A percentile compares a stretch with the other conserved stretches of the same genome.
These are phyloP conservation scores for Aurinia saxatilis DNA, from an alignment of 345 rosid genomes.

Conservation along the genomic window DNA sequence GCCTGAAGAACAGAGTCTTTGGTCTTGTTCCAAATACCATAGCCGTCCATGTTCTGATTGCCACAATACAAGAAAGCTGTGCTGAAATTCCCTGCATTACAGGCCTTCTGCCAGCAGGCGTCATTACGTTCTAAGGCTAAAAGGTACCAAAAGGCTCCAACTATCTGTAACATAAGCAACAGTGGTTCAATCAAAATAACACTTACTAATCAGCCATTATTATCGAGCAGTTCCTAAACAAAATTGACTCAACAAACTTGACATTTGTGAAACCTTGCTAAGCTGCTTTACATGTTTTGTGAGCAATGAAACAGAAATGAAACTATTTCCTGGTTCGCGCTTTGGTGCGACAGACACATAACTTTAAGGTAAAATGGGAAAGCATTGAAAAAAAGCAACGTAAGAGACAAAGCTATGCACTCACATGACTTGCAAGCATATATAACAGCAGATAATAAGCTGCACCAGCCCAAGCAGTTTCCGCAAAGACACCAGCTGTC, in stretches of 20 bases:
- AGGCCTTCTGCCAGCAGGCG: constrained; percentile 64
- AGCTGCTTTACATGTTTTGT: not conserved
- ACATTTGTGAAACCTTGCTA: not conserved
- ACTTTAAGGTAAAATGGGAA: not conserved
- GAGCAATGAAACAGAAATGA: not conserved
- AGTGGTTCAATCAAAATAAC: not conserved
- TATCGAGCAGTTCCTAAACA: not conserved
- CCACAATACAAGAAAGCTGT: constrained; percentile 66
- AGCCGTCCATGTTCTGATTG: constrained; percentile 41
- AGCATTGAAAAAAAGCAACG: not conserved
- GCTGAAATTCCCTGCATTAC: constrained; percentile 30
- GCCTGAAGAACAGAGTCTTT: constrained; percentile 27
- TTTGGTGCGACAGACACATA: not conserved
- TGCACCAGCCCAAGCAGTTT: constrained; percentile 98
- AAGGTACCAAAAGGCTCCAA: constrained; percentile 91
- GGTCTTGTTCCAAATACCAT: constrained; percentile 36
- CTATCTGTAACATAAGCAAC: constrained; percentile 47
- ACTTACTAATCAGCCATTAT: not conserved
- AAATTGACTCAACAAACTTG: not conserved
- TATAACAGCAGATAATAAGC: constrained; percentile 75
- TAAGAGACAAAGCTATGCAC: constrained; percentile 14
- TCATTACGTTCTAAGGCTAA: constrained; percentile 75
- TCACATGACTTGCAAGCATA: constrained; percentile 98
- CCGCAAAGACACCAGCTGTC: constrained; percentile 89
- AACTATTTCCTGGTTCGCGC: not conserved